Base-by-base conservation (phyloP, 371 early-diverging fungal genomes). In the Mortierella sp. region DNA sequence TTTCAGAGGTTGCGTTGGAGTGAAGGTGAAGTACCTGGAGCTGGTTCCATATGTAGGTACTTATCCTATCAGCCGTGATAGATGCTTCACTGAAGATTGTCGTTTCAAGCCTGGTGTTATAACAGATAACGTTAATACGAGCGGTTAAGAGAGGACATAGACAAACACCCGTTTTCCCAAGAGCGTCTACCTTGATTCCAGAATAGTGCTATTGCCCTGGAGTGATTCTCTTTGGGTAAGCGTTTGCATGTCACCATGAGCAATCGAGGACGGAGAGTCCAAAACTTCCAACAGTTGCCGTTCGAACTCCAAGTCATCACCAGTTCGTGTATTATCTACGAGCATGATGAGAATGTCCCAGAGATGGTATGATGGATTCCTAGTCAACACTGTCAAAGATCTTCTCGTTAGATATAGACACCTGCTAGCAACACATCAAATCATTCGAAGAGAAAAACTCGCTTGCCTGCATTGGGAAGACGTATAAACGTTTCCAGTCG, bases 301-400 rank as follows among this genome's bases (percentile, higher is more conserved):
- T 8, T 43, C 16, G 8, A 51, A 12, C 10, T 10, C 21, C 0
- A 39, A 1, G 14, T 34, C 54, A 2, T 26, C 34, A 2, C 48
- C 42, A 0, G 27, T 26, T 24, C 14, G 21, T 16, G 50, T 3
- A 23, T 47, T 55, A 19, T 64, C 64, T 12, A 56, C 48, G 16
- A 63, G 38, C 10, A 62, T 31, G 0, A 69, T 10, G 5, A 64
- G 53, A 1, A 69, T 18, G 13, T 69, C 69, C 70, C 65, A 76
- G 2, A 69, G 58, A 13, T 69, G 61, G 24, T 41, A 53, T 0
- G 65, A 24, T 5, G 76, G 76, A 31, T 76, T 76, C 34, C 55
- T 60, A 0, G 39, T 30, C 13, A 65, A 18, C 8, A 54, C 76
- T 76, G 27, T 28, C 43, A 48, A 19, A 19, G 49, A 48, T 7